Evolutionary conservation across 495 filamentous ascomycete species (phyloP).

Genomic region (Penicilliopsis zonata): DNA sequence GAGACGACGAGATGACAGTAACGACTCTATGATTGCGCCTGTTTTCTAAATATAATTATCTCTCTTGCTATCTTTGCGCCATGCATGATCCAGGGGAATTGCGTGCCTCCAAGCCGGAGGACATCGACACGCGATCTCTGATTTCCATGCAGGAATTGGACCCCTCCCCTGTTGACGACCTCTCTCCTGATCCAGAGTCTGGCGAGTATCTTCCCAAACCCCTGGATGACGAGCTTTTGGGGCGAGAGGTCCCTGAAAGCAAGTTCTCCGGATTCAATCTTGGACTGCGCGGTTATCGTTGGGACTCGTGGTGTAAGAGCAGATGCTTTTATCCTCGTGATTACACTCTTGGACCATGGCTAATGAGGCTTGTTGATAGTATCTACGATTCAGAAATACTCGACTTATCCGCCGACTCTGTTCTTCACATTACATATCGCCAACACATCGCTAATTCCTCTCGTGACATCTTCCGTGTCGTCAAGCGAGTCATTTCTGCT

Average conservation of each 20-base stretch:
- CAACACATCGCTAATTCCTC: conserved; percentile 67
- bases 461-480: conserved; percentile 41
- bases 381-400: conserved; percentile 70
- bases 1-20: too few species aligned
- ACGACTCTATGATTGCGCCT: too few species aligned
- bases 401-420: conserved; percentile 70
- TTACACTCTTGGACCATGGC: too few species aligned
- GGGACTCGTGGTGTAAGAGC: conserved; percentile 49
- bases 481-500: conserved; percentile 45
- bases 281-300: conserved; percentile 47
- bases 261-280: conserved; percentile 22
- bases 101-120: conserved; percentile 11
- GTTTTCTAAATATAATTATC: too few species aligned
- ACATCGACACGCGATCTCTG: conserved; percentile 33
- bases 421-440: conserved; percentile 69
- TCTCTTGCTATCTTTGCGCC: too few species aligned
- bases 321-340: conserved; percentile 5
- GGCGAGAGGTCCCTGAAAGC: conserved; percentile 1
- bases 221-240: conserved; percentile 8
- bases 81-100: conserved; percentile 5
- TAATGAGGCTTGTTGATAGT: conserved; percentile 36
- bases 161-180: conserved; percentile 66
- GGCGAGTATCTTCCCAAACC: conserved; percentile 45
- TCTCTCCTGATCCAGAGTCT: conserved; percentile 33
- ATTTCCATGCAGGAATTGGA: conserved; percentile 67